Evolutionary conservation across 2,329 filamentous ascomycete species (phyloP).

Genomic region (Cryphonectria naterciae): DNA sequence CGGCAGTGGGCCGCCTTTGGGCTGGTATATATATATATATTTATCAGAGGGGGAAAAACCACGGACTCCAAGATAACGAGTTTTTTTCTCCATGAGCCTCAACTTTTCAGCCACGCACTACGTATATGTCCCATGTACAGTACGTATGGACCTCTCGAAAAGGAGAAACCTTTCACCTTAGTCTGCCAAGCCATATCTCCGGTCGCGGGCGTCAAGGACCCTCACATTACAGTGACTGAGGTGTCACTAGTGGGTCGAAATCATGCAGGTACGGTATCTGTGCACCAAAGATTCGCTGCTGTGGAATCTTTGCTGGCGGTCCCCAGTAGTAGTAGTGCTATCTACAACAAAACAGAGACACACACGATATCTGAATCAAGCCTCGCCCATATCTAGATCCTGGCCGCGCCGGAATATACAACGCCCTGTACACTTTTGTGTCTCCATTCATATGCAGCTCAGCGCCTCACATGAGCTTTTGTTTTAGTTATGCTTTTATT

Average conservation of each 20-base stretch:
- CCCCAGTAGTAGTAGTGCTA: slow-evolving; percentile 2
- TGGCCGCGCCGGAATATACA: not conserved
- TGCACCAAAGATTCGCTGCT: not conserved
- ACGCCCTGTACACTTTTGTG: not conserved
- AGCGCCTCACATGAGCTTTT: not conserved
- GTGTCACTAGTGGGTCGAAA: slow-evolving; percentile 16
- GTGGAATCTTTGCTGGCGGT: slow-evolving; percentile 7
- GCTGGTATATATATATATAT: not conserved
- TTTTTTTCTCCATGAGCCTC: not conserved
- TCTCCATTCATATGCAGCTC: not conserved
- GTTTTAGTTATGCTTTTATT: not conserved
- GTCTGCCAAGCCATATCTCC: slow-evolving; percentile 8
- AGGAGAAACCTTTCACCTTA: slow-evolving; percentile 8
- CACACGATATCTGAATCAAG: not conserved
- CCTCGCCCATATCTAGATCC: not conserved
- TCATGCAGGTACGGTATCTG: slow-evolving; percentile 4
- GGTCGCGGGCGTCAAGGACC: slow-evolving; percentile 9
- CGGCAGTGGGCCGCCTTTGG: not conserved
- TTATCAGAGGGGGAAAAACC: not conserved
- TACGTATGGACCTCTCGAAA: not conserved
- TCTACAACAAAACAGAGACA: not conserved
- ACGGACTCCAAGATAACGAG: not conserved
- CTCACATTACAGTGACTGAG: slow-evolving; percentile 4
- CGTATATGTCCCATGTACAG: not conserved
- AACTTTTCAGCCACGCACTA: not conserved